These are phyloP conservation scores for Oryza rufipogon DNA, from an alignment of 176 grass and related monocot genomes.

Conservation along the genomic window DNA sequence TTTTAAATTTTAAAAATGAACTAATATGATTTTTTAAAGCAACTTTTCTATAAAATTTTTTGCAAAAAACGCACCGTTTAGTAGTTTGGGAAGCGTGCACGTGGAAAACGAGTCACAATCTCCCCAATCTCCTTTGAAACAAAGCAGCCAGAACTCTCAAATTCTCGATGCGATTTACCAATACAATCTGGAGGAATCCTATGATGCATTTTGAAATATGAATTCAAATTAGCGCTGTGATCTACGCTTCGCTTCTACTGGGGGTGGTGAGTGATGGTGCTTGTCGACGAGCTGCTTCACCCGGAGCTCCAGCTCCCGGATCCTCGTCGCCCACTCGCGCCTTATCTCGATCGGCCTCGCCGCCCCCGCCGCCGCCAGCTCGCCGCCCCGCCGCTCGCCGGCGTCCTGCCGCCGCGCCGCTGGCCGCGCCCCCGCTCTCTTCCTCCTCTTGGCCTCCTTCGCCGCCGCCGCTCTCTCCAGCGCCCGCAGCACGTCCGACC, in stretches of 20 bases:
- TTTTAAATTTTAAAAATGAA: too few species aligned
- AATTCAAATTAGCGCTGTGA: background rate
- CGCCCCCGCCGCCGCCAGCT: background rate
- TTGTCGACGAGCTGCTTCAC: slow-evolving; percentile 43
- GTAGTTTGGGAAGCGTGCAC: too few species aligned
- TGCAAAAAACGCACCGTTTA: too few species aligned
- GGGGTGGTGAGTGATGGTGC: slow-evolving; percentile 20
- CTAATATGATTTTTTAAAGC: too few species aligned
- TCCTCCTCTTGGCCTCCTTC: slow-evolving; percentile 50
- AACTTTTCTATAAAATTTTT: too few species aligned
- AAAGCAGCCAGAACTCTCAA: too few species aligned
- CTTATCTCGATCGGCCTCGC: slow-evolving; percentile 52
- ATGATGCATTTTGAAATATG: background rate
- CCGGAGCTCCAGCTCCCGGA: slow-evolving; percentile 51
- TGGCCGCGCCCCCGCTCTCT: slow-evolving; percentile 3
- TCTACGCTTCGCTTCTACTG: background rate
- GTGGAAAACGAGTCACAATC: too few species aligned
- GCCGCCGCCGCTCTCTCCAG: slow-evolving; percentile 47
- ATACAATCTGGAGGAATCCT: too few species aligned
- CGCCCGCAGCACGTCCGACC: slow-evolving; percentile 57
- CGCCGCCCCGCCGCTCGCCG: background rate
- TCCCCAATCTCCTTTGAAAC: too few species aligned
- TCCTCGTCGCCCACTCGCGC: slow-evolving; percentile 50
- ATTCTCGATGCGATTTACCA: too few species aligned
- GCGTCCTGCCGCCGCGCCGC: background rate